Evolutionary conservation across 495 filamentous ascomycete genomes (phyloP).

Genomic region (Neurospora sp.): DNA sequence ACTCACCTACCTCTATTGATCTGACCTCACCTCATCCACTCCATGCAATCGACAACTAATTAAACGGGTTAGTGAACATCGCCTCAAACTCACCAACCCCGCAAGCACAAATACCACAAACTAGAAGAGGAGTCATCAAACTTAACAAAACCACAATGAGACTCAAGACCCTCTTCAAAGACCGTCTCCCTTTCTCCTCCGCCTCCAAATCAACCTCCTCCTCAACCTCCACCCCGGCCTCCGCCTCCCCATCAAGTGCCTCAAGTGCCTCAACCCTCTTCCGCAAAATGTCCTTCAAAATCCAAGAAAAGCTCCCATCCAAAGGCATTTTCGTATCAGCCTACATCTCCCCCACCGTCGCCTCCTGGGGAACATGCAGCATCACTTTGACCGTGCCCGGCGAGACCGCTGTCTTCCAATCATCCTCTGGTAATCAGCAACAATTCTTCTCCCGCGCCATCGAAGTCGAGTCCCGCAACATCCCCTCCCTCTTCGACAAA

Average conservation of each 20-base stretch:
- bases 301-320: not conserved
- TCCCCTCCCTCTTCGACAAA: constrained; percentile 34
- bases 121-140: not conserved
- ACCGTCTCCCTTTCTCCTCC: not conserved
- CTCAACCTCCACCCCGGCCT: not conserved
- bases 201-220: not conserved
- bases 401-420: not conserved
- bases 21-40: not conserved
- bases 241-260: not conserved
- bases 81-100: not conserved
- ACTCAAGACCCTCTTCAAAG: not conserved
- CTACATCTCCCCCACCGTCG: not conserved
- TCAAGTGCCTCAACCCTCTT: not conserved
- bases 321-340: not conserved
- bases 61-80: not conserved
- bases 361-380: not conserved
- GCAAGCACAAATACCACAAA: not conserved
- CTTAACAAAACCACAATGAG: not conserved
- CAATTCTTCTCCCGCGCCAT: constrained; percentile 17
- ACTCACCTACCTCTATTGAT: not conserved
- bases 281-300: not conserved
- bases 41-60: not conserved
- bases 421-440: not conserved
- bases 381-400: not conserved
- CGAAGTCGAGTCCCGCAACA: constrained; percentile 37